Evolutionary conservation across 1,139 yeast species (phyloP).

Genomic region (Zygosaccharomyces sapae): DNA sequence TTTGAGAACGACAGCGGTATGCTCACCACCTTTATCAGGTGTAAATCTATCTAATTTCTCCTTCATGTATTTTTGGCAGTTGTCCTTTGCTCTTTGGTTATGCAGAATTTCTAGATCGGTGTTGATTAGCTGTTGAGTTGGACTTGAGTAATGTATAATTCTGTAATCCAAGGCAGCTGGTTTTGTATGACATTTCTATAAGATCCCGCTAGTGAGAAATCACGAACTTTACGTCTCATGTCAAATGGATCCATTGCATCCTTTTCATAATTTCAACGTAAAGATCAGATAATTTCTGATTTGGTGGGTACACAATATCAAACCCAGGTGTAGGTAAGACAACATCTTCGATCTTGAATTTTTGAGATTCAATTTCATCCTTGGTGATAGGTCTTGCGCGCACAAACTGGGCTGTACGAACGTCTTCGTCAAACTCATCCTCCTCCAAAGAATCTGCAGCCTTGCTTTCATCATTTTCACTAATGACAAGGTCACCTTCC

Average conservation of each 20-base stretch:
- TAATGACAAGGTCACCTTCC: slow-evolving; percentile 78
- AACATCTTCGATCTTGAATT: slow-evolving; percentile 70
- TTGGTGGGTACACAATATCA: slow-evolving; percentile 77
- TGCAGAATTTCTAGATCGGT: slow-evolving; percentile 75
- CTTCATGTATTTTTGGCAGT: slow-evolving; percentile 34
- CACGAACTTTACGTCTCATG: slow-evolving; percentile 81
- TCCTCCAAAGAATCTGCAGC: slow-evolving; percentile 32
- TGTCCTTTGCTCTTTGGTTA: slow-evolving; percentile 39
- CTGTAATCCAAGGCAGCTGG: slow-evolving; percentile 64
- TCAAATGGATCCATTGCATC: slow-evolving; percentile 81
- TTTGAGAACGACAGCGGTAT: slow-evolving; percentile 67
- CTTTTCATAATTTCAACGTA: slow-evolving; percentile 72
- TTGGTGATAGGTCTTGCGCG: slow-evolving; percentile 69
- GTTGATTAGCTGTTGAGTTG: slow-evolving; percentile 65
- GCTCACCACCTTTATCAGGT: slow-evolving; percentile 47
- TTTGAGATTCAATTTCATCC: slow-evolving; percentile 60
- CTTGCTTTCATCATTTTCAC: slow-evolving; percentile 33
- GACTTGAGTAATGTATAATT: slow-evolving; percentile 56
- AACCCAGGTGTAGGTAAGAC: slow-evolving; percentile 95
- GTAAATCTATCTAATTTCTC: slow-evolving; percentile 36
- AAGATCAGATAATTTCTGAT: slow-evolving; percentile 53
- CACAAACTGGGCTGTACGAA: slow-evolving; percentile 48
- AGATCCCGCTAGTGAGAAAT: slow-evolving; percentile 87
- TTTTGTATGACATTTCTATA: slow-evolving; percentile 70
- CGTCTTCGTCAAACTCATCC: slow-evolving; percentile 62